Base-by-base conservation (phyloP, 257 asterid genomes). In the Nyctanthes arbortristis region DNA sequence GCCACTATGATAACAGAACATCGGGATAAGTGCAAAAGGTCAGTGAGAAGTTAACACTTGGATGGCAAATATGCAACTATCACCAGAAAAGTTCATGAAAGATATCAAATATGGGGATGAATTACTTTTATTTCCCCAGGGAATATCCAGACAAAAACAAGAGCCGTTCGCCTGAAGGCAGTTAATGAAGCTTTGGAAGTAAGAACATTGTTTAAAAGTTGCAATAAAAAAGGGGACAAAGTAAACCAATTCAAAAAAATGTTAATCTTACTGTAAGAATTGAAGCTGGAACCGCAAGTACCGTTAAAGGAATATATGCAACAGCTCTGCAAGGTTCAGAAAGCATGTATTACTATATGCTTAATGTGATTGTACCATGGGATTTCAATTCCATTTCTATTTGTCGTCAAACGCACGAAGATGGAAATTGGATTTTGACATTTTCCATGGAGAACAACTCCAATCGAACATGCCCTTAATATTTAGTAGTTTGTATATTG, bases 281-380 rank as follows among this genome's bases (percentile, higher is more conserved):
- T 65, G 99, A 94, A 73, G 99, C 99, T 69, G 99, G 99, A 75
- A 94, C 97, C 54, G 97, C 99, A 78, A 94, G 77, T 72, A 91
- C 84, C 6, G 99, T 94, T 63, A 94, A 75, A 54, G 99, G 96
- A 76, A 93, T 89, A 76, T 93, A 93, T 67, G 99, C 99, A 75
- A 91, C 72, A 52, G 96, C 97, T 81, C 99, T 93, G 94, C 83
- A 58, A 31, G 56, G 58, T 31, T 47, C 32, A 33, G 20, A 43
- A 69, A 75, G 39, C 63, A 64, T 28, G 65, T n/a, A 11, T 22
- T 20, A 57, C 37, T 59, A n/a, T n/a, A n/a, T n/a, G n/a, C 64
- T 13, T 29, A 29, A 59, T 65, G 27, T n/a, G 20, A n/a, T 40
- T 40, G 20, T n/a, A 47, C 9, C 2, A 18, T 47, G 57, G 7